These are phyloP conservation scores for Sutorius eximius DNA, from an alignment of 1,284 basidiomycete species.

Conservation along the genomic window DNA sequence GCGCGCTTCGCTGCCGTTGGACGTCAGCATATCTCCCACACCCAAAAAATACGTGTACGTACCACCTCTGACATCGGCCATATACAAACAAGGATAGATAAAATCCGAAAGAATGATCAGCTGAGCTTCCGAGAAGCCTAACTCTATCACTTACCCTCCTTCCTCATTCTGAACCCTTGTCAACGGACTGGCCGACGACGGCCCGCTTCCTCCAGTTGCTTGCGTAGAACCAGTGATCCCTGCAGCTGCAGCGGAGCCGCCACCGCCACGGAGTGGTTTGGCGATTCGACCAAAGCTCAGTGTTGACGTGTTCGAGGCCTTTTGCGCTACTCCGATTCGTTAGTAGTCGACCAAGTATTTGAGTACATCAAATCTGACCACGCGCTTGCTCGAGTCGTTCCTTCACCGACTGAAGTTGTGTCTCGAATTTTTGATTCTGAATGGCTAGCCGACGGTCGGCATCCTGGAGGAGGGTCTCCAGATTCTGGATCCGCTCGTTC, in stretches of 20 bases:
- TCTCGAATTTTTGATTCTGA: constrained; percentile 96
- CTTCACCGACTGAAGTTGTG: constrained; percentile 87
- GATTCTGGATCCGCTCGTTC: constrained; percentile 95
- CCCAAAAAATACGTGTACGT: constrained; percentile 24
- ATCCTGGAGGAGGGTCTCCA: constrained; percentile 90
- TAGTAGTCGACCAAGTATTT: constrained; percentile 8
- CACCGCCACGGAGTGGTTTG: constrained; percentile 92
- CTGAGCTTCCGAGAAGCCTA: constrained; percentile 24
- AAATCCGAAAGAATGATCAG: constrained; percentile 17
- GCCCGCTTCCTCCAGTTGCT: constrained; percentile 44
- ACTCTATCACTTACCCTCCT: constrained; percentile 57
- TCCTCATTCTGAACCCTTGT: constrained; percentile 78
- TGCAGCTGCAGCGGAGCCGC: constrained; percentile 54
- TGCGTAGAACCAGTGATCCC: constrained; percentile 42
- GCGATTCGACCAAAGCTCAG: constrained; percentile 92
- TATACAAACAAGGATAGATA: constrained; percentile 9
- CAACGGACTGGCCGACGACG: constrained; percentile 58
- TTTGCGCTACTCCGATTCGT: constrained; percentile 59
- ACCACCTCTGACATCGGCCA: constrained; percentile 41
- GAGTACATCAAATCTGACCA: constrained; percentile 53
- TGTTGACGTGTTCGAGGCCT: constrained; percentile 65
- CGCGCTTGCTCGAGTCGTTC: constrained; percentile 90
- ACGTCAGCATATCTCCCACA: constrained; percentile 19
- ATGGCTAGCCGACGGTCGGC: constrained; percentile 88
- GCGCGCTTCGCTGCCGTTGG: constrained; percentile 70